A percentile compares a stretch with the other conserved stretches of the same genome.
These are phyloP conservation scores for Candida hispaniensis DNA, from an alignment of 805 yeast genomes.

Conservation along the genomic window DNA sequence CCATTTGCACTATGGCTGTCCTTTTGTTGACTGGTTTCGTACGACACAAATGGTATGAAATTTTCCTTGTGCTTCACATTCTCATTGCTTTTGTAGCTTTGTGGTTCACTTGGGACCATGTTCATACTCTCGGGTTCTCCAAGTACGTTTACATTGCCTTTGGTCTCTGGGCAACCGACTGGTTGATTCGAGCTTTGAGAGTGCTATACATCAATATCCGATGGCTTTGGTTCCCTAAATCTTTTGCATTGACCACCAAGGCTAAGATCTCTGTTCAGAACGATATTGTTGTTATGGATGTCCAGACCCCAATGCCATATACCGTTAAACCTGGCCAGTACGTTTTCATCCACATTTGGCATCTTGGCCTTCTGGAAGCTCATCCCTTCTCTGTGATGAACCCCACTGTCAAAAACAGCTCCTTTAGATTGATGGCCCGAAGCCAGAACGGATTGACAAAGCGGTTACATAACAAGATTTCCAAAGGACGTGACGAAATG, in stretches of 20 bases:
- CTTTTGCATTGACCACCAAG: conserved; percentile 7
- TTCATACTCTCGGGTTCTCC: conserved; percentile 40
- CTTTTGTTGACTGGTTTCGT: conserved; percentile 38
- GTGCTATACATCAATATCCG: conserved; percentile 30
- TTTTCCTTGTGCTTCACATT: conserved; percentile 47
- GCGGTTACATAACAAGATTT: conserved; percentile 28
- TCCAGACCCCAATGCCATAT: conserved; percentile 47
- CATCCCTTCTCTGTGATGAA: conserved; percentile 55
- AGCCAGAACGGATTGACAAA: conserved; percentile 46
- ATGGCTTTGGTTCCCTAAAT: conserved; percentile 9
- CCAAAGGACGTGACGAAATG: conserved; percentile 28
- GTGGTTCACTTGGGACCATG: conserved; percentile 49
- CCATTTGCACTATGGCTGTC: conserved; percentile 28
- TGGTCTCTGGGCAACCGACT: conserved; percentile 58
- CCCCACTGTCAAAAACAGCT: conserved; percentile 31
- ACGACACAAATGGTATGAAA: conserved; percentile 47
- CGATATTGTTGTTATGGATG: conserved; percentile 40
- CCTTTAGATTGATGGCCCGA: conserved; percentile 40
- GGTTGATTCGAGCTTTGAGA: conserved; percentile 45
- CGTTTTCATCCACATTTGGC: conserved; percentile 43
- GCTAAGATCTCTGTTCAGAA: conserved; percentile 36
- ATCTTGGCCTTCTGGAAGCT: conserved; percentile 48
- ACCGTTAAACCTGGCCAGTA: conserved; percentile 50
- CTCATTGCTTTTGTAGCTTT: conserved; percentile 45
- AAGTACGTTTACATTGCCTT: conserved; percentile 44